phyloP scores from a whole-genome alignment of 1,284 basidiomycete genomes.

The Trichosporon sp. region DNA sequence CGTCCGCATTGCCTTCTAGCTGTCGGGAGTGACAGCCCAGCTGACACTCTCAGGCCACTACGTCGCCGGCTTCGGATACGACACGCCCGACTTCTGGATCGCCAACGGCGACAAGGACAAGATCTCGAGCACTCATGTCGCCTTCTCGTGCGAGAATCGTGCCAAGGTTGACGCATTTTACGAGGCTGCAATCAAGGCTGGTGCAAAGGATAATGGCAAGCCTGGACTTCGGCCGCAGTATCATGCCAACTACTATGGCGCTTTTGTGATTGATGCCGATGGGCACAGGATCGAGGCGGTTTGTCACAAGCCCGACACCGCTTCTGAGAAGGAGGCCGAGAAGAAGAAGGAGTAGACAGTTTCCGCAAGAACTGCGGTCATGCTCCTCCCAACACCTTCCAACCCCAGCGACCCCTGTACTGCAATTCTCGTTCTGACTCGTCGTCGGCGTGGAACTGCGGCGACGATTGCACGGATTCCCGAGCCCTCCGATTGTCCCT shows the following conservation, averaged over 20 bases:
- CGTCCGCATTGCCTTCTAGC: no score
- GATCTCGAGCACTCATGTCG: slow-evolving; percentile 7
- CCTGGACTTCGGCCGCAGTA: slow-evolving; percentile 13
- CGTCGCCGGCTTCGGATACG: slow-evolving; percentile 6
- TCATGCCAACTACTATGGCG: slow-evolving; percentile 19
- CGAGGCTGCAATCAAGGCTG: slow-evolving; percentile 13
- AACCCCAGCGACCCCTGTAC: no score
- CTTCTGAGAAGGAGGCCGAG: no score
- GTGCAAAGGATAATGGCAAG: slow-evolving; percentile 13
- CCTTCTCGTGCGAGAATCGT: background rate
- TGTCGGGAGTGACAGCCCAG: background rate
- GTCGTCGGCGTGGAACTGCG: no score
- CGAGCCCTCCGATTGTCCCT: no score
- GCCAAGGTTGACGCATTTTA: slow-evolving; percentile 12
- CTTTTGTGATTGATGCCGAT: slow-evolving; percentile 15
- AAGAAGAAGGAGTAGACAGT: no score
- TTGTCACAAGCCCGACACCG: slow-evolving; percentile 10
- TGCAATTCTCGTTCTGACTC: no score
- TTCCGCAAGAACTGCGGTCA: no score
- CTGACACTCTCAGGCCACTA: background rate
- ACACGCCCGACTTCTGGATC: slow-evolving; percentile 15
- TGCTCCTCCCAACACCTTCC: background rate
- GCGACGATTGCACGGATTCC: no score
- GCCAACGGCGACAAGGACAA: background rate
- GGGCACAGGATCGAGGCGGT: slow-evolving; percentile 19